Evolutionary conservation across 2,329 filamentous ascomycete species (phyloP), one percentile per base, ranked within the genome.

Genomic region (Simplicillium aogashimaense): DNA sequence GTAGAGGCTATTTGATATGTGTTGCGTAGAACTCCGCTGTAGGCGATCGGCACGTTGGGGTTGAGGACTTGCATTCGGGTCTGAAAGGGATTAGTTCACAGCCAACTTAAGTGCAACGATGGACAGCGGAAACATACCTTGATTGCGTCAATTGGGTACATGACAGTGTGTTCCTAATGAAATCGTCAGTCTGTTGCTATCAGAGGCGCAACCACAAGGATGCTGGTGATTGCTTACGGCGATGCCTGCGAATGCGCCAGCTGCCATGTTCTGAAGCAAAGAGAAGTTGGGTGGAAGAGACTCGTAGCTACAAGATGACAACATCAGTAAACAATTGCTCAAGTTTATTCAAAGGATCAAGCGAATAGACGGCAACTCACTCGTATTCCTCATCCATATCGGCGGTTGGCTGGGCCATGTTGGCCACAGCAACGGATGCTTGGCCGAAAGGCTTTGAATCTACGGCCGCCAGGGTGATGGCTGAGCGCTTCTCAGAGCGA

Each of bases 61-160:
- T 88, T 89, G 61, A 97, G 70, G 53, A 98, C 83, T 72, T 98
- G 92, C 89, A 97, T 95, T 61, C 92, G 85, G 35, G 92, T 98
- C 92, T 97, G 57, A 28, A 15, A 7, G 16, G n/a, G 13, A 28
- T n/a, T 20, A n/a, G n/a, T n/a, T n/a, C n/a, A n/a, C n/a, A n/a
- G n/a, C n/a, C n/a, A n/a, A n/a, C n/a, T n/a, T 15, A 32, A 35
- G 38, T 14, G 30, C 17, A 32, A 14, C 20, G 12, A 2, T 4
- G 29, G 18, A 29, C 13, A 34, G 42, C 14, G 42, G 25, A 32
- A 37, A 42, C 60, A 49, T 51, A 95, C 92, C 83, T 98, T 98
- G 59, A 98, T 84, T 51, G 94, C 79, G 68, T 98, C 92, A 58
- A 98, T 85, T 15, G 92, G 92, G 60, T 98, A 98, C 92, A 98